These are phyloP conservation scores for Phytophthora uliginosa DNA, from an alignment of 352 stramenopile genomes.

Conservation along the genomic window DNA sequence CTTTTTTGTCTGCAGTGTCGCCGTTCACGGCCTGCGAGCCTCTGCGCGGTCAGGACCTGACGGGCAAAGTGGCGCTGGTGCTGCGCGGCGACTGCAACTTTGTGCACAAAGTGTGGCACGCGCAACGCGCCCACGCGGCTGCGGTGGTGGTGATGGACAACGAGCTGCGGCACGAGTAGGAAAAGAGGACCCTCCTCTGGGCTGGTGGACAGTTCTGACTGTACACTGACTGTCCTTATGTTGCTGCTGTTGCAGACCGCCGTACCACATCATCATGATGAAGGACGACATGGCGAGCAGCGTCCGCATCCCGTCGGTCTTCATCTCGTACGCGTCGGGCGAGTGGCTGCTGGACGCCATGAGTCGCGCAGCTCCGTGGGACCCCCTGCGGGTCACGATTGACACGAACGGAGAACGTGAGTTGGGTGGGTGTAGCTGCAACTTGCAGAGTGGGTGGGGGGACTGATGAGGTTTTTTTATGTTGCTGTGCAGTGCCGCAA, in stretches of 20 bases:
- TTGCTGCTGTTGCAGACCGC: slow-evolving; percentile 44
- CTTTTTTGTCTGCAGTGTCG: slow-evolving; percentile 34
- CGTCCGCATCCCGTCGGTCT: slow-evolving; percentile 76
- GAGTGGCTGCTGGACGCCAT: slow-evolving; percentile 62
- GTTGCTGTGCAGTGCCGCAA: slow-evolving; percentile 52
- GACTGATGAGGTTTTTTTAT: neutral
- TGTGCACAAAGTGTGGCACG: slow-evolving; percentile 66
- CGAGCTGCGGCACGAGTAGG: slow-evolving; percentile 62
- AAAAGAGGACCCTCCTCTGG: neutral
- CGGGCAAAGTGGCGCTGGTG: slow-evolving; percentile 77
- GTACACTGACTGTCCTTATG: neutral
- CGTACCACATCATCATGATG: slow-evolving; percentile 90
- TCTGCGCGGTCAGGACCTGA: slow-evolving; percentile 55
- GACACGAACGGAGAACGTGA: slow-evolving; percentile 68
- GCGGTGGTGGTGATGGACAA: slow-evolving; percentile 85
- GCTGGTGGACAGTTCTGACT: too few species aligned
- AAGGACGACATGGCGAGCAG: slow-evolving; percentile 77
- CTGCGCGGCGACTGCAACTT: slow-evolving; percentile 80
- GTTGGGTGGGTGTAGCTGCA: slow-evolving; percentile 19
- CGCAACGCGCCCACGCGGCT: slow-evolving; percentile 68
- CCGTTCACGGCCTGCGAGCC: slow-evolving; percentile 77
- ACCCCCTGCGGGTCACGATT: slow-evolving; percentile 67
- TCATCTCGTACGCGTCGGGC: slow-evolving; percentile 75
- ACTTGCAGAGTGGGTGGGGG: neutral
- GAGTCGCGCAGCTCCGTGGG: slow-evolving; percentile 55